These are phyloP conservation scores for Eucalyptus cladocalyx DNA, from an alignment of 345 rosid species.

Conservation along the genomic window DNA sequence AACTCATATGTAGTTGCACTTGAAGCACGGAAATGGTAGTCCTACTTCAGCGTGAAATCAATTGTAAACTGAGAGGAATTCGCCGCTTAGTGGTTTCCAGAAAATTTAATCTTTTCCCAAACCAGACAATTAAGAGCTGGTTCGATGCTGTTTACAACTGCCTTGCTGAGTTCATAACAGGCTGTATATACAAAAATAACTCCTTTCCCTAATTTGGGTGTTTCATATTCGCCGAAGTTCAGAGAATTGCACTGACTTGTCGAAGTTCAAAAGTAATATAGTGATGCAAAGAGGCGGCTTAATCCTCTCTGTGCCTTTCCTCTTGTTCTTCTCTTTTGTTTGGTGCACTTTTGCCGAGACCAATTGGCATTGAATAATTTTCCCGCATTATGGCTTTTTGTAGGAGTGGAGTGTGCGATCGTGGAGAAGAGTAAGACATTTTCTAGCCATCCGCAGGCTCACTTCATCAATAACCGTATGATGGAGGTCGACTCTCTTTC, in stretches of 20 bases:
- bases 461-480: slow-evolving; percentile 88
- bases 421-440: slow-evolving; percentile 66
- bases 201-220: not conserved
- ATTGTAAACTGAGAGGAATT: not conserved
- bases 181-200: not conserved
- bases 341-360: not conserved
- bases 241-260: not conserved
- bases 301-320: not conserved
- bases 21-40: not conserved
- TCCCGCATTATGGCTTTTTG: not conserved
- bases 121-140: not conserved
- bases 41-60: not conserved
- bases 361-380: not conserved
- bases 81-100: not conserved
- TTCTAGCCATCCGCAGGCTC: slow-evolving; percentile 86
- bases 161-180: not conserved
- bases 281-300: not conserved
- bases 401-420: slow-evolving; percentile 67
- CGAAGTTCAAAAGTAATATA: not conserved
- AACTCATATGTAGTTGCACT: not conserved
- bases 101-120: not conserved
- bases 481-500: slow-evolving; percentile 63
- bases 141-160: not conserved
- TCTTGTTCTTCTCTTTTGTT: not conserved
- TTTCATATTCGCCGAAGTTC: not conserved